Percentiles rank a stretch among this genome's conserved stretches.
These are phyloP conservation scores for Agaricus blazei DNA, from an alignment of 768 basidiomycete genomes.

Conservation along the genomic window DNA sequence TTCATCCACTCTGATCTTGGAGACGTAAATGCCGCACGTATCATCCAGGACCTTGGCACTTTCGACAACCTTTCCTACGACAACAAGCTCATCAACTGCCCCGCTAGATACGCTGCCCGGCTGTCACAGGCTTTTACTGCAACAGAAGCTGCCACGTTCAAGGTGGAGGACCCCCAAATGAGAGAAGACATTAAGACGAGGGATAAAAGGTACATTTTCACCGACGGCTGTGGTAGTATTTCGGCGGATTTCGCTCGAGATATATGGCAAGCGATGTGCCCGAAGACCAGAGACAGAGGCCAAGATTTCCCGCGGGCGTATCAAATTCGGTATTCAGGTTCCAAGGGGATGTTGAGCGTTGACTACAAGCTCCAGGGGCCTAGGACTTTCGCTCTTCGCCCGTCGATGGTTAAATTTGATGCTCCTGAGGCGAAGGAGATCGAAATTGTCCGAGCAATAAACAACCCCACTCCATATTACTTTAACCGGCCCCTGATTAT, in stretches of 20 bases:
- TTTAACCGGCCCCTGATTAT: conserved; percentile 63
- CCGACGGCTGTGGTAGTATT: conserved; percentile 66
- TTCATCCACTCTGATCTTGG: conserved; percentile 32
- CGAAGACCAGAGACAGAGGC: conserved; percentile 18
- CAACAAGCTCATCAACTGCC: conserved; percentile 42
- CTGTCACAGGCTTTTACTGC: conserved; percentile 71
- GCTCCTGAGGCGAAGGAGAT: conserved; percentile 39
- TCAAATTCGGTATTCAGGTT: conserved; percentile 58
- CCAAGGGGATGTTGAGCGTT: conserved; percentile 58
- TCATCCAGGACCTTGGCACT: conserved; percentile 49
- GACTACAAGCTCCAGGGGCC: conserved; percentile 44
- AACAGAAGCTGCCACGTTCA: conserved; percentile 47
- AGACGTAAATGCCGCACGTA: conserved; percentile 34
- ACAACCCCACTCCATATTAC: conserved; percentile 49
- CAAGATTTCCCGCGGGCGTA: conserved; percentile 40
- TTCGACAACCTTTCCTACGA: conserved; percentile 46
- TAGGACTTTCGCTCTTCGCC: conserved; percentile 40
- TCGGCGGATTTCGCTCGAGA: conserved; percentile 48
- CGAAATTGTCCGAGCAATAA: conserved; percentile 61
- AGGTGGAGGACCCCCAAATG: conserved; percentile 37
- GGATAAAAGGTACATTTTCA: conserved; percentile 41
- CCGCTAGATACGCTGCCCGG: conserved; percentile 65
- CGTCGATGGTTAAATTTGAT: conserved; percentile 66
- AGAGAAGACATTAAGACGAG: conserved; percentile 27
- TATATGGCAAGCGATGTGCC: conserved; percentile 35